Evolutionary conservation across 306 rosid species (phyloP).

Genomic region (Lablab purpureus): DNA sequence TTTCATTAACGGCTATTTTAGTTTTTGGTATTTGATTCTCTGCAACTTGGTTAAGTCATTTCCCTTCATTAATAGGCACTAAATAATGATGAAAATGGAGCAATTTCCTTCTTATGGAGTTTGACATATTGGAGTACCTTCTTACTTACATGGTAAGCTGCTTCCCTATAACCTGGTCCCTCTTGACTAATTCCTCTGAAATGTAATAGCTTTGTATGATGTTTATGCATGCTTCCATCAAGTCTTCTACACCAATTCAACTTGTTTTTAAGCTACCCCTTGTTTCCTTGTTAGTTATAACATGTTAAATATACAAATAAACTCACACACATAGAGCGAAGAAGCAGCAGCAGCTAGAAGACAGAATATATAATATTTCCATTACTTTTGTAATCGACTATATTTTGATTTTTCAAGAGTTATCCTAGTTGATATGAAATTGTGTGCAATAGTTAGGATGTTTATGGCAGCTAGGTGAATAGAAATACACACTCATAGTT

Average conservation of each 20-base stretch:
- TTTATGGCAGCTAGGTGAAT: conserved; percentile 45
- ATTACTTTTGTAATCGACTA: neutral
- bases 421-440: conserved; percentile 33
- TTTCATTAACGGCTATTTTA: neutral
- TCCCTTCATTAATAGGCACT: conserved; percentile 49
- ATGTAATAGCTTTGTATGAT: neutral
- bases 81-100: conserved; percentile 48
- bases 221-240: conserved; percentile 13
- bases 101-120: conserved; percentile 88
- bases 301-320: conserved; percentile 3
- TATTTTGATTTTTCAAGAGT: conserved; percentile 1
- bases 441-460: conserved; percentile 26
- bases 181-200: neutral
- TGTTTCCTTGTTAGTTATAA: neutral
- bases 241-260: neutral
- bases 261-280: neutral
- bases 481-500: conserved; percentile 58
- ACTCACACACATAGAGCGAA: neutral
- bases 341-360: conserved; percentile 22
- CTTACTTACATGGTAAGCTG: conserved; percentile 82
- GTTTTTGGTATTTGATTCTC: conserved; percentile 23
- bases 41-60: conserved; percentile 23
- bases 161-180: conserved; percentile 9
- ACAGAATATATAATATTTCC: neutral
- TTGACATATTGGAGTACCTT: conserved; percentile 98